A percentile compares a stretch with the other conserved stretches of the same genome.
phyloP scores from a whole-genome alignment of 352 stramenopile species.

The Phytopythium helicoides region DNA sequence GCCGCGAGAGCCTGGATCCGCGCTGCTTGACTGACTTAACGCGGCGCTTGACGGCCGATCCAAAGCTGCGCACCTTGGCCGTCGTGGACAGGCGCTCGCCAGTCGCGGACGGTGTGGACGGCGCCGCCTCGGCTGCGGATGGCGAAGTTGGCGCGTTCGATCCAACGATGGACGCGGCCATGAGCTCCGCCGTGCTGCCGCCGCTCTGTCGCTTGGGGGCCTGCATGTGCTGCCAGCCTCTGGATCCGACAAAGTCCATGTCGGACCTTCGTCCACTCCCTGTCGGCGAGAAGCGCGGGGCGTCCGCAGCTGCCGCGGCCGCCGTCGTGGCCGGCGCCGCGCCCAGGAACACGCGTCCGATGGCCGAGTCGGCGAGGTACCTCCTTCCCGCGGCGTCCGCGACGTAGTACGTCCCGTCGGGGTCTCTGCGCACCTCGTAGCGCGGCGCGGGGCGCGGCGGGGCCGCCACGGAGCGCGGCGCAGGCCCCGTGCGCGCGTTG shows the following conservation, averaged over 20 bases:
- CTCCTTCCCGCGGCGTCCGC: conserved; percentile 30
- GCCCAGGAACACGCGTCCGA: conserved; percentile 43
- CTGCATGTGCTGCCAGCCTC: conserved; percentile 10
- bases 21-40: conserved; percentile 29
- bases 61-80: conserved; percentile 14
- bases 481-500: conserved; percentile 29
- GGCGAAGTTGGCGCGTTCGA: too few species aligned
- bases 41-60: conserved; percentile 18
- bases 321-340: conserved; percentile 2
- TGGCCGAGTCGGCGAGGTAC: conserved; percentile 44
- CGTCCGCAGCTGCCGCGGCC: neutral
- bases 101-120: too few species aligned
- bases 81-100: neutral
- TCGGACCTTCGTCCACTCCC: conserved; percentile 21
- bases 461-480: conserved; percentile 43
- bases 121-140: too few species aligned
- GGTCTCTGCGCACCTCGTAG: conserved; percentile 35
- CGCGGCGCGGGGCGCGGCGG: conserved; percentile 24
- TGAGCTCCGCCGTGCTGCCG: neutral
- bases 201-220: conserved; percentile 5
- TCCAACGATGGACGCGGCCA: neutral
- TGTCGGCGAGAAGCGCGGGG: neutral
- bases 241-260: conserved; percentile 29
- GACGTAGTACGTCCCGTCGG: conserved; percentile 39
- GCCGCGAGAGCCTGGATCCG: conserved; percentile 7